Conservation (phyloP, 148 eudicot genomes). For the Arbutus unedo region DNA sequence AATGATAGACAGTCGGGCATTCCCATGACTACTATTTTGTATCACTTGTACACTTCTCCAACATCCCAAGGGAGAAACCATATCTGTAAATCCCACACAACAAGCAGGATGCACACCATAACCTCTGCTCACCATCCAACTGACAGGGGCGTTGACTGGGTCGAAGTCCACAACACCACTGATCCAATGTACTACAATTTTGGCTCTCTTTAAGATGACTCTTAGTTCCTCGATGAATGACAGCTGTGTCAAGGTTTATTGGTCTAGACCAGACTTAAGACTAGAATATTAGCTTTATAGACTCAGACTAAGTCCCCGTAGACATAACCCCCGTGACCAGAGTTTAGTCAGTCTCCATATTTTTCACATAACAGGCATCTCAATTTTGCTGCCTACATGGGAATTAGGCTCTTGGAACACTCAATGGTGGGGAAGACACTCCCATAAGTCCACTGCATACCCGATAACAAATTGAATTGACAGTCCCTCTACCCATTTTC, state of each 20-base stretch:
- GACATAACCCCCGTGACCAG: not conserved
- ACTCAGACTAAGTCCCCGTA: not conserved
- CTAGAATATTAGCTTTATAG: not conserved
- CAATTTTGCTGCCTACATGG: not conserved
- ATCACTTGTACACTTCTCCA: not conserved
- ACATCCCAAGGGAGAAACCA: not conserved
- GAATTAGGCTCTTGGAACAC: not conserved
- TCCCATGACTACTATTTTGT: not conserved
- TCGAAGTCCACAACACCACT: constrained; percentile 2
- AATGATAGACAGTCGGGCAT: too few relatives aligned
- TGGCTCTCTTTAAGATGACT: not conserved
- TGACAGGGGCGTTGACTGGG: not conserved
- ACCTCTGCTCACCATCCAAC: not conserved
- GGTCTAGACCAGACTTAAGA: not conserved
- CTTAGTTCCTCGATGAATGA: not conserved
- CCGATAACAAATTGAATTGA: not conserved
- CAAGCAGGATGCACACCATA: constrained; percentile 1
- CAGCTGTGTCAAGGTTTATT: not conserved
- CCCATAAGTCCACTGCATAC: not conserved
- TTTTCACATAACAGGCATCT: not conserved
- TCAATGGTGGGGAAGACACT: not conserved
- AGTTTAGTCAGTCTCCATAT: not conserved
- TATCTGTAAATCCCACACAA: not conserved
- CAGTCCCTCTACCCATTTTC: not conserved
- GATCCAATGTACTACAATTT: not conserved